Evolutionary conservation across 1,139 yeast genomes (phyloP), one percentile per base, ranked within the genome.

Genomic region (Suhomyces kunorum): DNA sequence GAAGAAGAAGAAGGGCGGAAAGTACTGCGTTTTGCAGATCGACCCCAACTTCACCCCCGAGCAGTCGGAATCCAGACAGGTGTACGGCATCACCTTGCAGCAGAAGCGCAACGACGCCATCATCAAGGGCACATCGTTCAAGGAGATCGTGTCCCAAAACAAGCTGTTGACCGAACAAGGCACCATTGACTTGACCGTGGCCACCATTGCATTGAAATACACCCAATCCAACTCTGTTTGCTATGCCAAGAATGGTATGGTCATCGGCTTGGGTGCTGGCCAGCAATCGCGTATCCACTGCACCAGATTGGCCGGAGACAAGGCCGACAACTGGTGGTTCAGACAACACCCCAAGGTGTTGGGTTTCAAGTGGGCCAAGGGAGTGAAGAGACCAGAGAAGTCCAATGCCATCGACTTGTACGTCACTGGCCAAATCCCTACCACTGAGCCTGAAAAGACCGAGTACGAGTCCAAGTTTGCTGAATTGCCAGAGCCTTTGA

Each of bases 271-370:
- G 58, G 98, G 98, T 59, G 98, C 98, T 45, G 98, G 98, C 55
- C 98, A 92, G 76, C 98, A 92, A 74, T 88, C 97, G 38, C 86
- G 98, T 74, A 92, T 92, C 61, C 98, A 92, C 76, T 92, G 98
- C 75, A 92, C 98, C 42, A 84, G 98, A 74, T 80, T 92, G 56
- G 98, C 98, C 38, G 98, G 98, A 63, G 98, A 92, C 61, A 92
- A 92, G 77, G 97, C 98, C 50, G 97, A 92, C 68, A 89, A 88
- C 78, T 92, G 98, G 98, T 92, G 98, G 98, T 78, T 92, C 61
- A 86, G 98, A 76, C 98, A 92, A 68, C 98, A 92, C 67, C 98
- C 98, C 55, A 81, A 76, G 63, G 98, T 92, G 15, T 73, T 92
- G 44, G 94, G 75, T 17, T 85, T 92, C 80, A 80, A 90, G 73